Evolutionary conservation across 768 basidiomycete genomes (phyloP).

Genomic region (Russula olivacea): DNA sequence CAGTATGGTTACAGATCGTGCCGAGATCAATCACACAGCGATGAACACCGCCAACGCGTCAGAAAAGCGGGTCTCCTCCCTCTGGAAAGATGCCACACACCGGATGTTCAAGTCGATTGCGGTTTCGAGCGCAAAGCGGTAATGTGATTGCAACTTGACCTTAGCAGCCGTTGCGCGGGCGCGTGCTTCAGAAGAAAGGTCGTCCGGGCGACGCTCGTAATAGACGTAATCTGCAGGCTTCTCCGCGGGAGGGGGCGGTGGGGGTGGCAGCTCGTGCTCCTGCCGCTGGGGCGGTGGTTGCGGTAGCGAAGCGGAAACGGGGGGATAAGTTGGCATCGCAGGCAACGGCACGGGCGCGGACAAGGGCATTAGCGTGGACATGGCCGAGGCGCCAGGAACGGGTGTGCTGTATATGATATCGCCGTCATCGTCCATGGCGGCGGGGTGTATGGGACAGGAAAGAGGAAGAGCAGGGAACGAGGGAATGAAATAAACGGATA

Average conservation of each 20-base stretch:
- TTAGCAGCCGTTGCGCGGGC: conserved; percentile 87
- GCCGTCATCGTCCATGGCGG: conserved; percentile 19
- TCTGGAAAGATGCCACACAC: conserved; percentile 36
- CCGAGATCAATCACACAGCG: background rate
- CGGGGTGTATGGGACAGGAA: background rate
- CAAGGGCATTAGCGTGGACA: background rate
- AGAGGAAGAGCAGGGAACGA: background rate
- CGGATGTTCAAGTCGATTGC: conserved; percentile 93
- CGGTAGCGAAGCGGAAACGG: background rate
- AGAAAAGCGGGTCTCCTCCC: background rate
- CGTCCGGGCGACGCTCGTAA: conserved; percentile 74
- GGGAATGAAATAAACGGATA: background rate
- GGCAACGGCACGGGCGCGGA: background rate
- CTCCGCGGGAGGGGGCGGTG: conserved; percentile 12
- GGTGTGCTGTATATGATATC: conserved; percentile 24
- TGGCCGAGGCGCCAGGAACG: conserved; percentile 11
- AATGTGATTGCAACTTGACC: conserved; percentile 92
- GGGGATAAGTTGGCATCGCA: background rate
- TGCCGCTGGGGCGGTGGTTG: background rate
- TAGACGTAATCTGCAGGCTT: conserved; percentile 80
- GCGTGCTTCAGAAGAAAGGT: conserved; percentile 74
- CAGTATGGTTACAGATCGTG: background rate
- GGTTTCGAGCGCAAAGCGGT: conserved; percentile 92
- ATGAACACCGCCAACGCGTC: background rate
- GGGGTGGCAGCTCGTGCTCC: background rate